Evolutionary conservation across 129 eudicot species (phyloP), one percentile per base, ranked within the genome.

Genomic region (Centrapalus pauciflorus): DNA sequence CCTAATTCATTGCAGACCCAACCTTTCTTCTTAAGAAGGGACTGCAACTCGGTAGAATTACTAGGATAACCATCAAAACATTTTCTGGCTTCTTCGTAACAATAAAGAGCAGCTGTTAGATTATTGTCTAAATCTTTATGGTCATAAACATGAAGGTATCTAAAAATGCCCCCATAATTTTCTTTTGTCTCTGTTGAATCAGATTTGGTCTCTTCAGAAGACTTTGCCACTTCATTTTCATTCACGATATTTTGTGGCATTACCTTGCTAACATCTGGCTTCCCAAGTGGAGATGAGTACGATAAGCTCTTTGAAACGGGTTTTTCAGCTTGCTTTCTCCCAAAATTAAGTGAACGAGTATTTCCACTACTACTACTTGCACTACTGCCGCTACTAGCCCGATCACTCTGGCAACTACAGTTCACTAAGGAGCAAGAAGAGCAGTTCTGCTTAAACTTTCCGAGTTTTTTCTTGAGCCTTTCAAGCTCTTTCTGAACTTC

Each of bases 1-100:
- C 99, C 99, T 71, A 94, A 67, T 74, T 94, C 99, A 52, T 94
- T 89, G 86, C 90, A 89, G 48, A 86, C 97, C 99, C 99, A 94
- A 51, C 99, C 99, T 78, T 86, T 86, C 86, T 94, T 94, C 65
- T 84, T 94, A 12, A 79, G 32, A 56, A 94, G 82, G 19, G 99
- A 78, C 8, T 76, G 88, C 14, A 86, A 43, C 73, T 89, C 99
- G 24, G 19, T 41, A 30, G 88, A 83, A 68, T 75, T 60, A 65
- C 70, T 20, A 61, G 76, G 66, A 41, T 76, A 59, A 32, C 77
- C 80, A 55, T 76, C 69, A 68, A 94, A 64, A 41, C 87, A 85
- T 69, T 76, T 84, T 46, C 38, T 64, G 16, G 90, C 96, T 74
- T 81, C 86, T 67, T 80, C 81, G 32, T 82, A 94, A 66, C 99